Base-by-base conservation (phyloP, 1,284 basidiomycete species). In the Lentinula novae-zelandiae region DNA sequence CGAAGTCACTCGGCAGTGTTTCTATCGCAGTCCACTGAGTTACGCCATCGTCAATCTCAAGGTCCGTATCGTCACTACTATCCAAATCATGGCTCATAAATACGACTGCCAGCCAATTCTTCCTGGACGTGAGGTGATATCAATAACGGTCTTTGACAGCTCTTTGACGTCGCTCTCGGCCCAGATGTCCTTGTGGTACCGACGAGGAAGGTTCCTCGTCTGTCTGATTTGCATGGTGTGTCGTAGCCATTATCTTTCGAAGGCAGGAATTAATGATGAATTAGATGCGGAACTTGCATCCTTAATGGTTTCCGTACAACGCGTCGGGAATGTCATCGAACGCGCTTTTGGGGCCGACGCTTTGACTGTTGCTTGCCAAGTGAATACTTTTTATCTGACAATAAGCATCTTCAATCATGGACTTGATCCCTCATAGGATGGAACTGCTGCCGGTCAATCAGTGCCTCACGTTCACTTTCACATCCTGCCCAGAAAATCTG, bases 11-110 rank as follows among this genome's bases (percentile, higher is more conserved):
- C 80, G 83, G 36, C 93, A 95, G 73, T 87, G 83, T 0, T 96
- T 97, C 75, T 90, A 89, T 70, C 82, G 84, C 46, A 83, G 85
- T 0, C 67, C 84, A 0, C 77, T 89, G 12, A 86, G 89, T 0
- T 89, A 85, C 70, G 95, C 91, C 3, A 89, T 96, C 66, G 95
- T 96, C 52, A 97, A 97, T 72, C 83, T 96, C 64, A 96, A 95
- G 31, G 44, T 34, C 49, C n/a, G 6, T 50, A 15, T 10, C 20
- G 5, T 31, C 31, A 50, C 13, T 12, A 13, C 42, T 15, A 13
- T n/a, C 17, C 6, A 27, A 31, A 50, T 50, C 49, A 17, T 50
- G 13, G 49, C 49, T 34, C 36, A 50, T 33, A 5, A 5, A 46
- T 46, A 20, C n/a, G 44, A 20, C 15, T n/a, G 20, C 17, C 44